Conservation (phyloP, 148 eudicot genomes). For the Silene conica region DNA sequence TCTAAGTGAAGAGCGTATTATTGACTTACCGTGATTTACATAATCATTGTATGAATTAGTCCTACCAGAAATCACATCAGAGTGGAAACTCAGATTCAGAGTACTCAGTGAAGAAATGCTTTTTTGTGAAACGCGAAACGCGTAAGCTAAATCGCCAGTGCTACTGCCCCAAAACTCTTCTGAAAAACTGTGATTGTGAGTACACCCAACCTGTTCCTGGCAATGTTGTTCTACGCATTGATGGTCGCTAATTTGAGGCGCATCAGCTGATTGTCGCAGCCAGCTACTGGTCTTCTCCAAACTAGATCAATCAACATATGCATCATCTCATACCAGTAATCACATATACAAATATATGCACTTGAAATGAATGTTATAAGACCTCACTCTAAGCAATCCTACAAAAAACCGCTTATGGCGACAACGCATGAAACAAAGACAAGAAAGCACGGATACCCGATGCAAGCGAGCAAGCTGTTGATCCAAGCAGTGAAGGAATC, state of each 20-base stretch:
- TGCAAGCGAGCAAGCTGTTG: constrained; percentile 63
- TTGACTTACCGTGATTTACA: constrained; percentile 64
- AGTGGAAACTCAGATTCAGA: constrained; percentile 48
- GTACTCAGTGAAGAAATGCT: constrained; percentile 62
- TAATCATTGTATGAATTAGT: constrained; percentile 42
- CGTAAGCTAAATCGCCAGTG: constrained; percentile 53
- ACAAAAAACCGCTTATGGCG: neutral
- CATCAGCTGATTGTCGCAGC: constrained; percentile 49
- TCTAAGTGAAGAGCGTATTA: neutral
- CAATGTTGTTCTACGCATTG: constrained; percentile 44
- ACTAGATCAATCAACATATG: constrained; percentile 21
- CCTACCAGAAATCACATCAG: constrained; percentile 31
- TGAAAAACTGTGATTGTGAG: constrained; percentile 39
- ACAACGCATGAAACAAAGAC: neutral
- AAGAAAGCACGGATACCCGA: too few relatives aligned
- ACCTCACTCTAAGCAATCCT: neutral
- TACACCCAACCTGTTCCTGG: constrained; percentile 37
- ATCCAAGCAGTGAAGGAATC: constrained; percentile 68
- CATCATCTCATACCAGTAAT: neutral
- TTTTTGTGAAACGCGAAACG: constrained; percentile 54
- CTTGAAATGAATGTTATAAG: too few relatives aligned
- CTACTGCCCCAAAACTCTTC: constrained; percentile 89
- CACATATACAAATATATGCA: too few relatives aligned
- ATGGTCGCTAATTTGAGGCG: constrained; percentile 41
- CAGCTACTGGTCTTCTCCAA: constrained; percentile 65